Percentiles rank a stretch among this genome's conserved stretches.
Conservation (phyloP, 352 stramenopile genomes). For the Globisporangium solare region DNA sequence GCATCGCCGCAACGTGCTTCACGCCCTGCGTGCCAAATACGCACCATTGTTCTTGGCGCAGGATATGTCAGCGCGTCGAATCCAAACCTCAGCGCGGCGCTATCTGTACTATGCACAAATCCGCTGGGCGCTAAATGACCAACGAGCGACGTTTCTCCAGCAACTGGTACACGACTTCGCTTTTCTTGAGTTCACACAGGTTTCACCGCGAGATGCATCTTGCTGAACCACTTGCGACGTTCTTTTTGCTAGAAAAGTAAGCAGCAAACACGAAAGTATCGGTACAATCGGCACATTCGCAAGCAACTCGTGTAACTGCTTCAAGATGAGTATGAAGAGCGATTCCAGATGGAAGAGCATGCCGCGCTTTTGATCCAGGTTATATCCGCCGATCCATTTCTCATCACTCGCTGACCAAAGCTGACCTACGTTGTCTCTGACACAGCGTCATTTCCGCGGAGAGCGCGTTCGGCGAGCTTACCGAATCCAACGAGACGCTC, state of each 20-base stretch:
- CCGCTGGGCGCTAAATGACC: constrained; percentile 30
- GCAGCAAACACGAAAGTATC: constrained; percentile 58
- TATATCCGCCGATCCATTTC: constrained; percentile 8
- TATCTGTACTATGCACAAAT: constrained; percentile 45
- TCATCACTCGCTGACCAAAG: not conserved
- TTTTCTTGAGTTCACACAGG: not conserved
- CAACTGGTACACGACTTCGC: constrained; percentile 29
- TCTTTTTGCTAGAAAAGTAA: constrained; percentile 32
- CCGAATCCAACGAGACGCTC: constrained; percentile 14
- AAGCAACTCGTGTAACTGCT: constrained; percentile 38
- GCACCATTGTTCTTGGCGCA: constrained; percentile 53
- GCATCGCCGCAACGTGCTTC: constrained; percentile 32
- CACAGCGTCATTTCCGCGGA: constrained; percentile 44
- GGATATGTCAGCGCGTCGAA: constrained; percentile 39
- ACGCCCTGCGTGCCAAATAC: constrained; percentile 35
- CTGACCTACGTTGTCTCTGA: not conserved
- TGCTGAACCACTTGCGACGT: not conserved
- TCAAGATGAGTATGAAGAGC: constrained; percentile 34
- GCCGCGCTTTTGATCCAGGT: constrained; percentile 36
- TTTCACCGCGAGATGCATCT: not conserved
- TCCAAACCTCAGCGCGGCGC: constrained; percentile 34
- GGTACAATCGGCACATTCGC: constrained; percentile 52
- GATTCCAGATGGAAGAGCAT: constrained; percentile 43
- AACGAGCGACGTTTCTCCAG: constrained; percentile 27
- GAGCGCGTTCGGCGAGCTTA: constrained; percentile 28